Base-by-base conservation (phyloP, 345 rosid species). In the Geranium rotundifolium region DNA sequence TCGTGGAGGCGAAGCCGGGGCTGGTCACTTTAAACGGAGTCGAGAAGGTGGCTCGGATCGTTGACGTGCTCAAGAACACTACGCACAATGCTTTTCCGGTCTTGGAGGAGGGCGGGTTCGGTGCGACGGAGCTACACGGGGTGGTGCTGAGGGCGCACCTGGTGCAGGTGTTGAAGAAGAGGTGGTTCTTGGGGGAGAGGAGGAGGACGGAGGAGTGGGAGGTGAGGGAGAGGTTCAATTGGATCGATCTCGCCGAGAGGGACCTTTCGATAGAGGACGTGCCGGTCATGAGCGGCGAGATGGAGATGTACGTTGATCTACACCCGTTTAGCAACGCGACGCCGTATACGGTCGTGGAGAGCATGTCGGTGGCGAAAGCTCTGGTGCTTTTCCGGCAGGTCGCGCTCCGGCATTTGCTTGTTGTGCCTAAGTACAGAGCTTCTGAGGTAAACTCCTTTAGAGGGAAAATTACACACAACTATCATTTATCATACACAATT, bases 301-400 rank as follows among this genome's bases (percentile, higher is more conserved):
- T 91, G 98, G 84, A 85, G 30, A 89, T 87, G 96, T 85, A 79
- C 60, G 75, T 84, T 5, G 98, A 91, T 72, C 76, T 91, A 66
- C 98, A 86, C 84, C 92, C 96, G 65, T 84, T 91, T 7, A 80
- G 90, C 63, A 91, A 91, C 78, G 81, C 95, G 66, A 86, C 95
- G 1, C 96, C 98, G 59, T 87, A 78, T 76, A 86, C 92, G 0
- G 98, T 89, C 59, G 67, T 85, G 78, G 96, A 89, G 68, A 87
- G 82, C 80, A 82, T 84, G 85, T 89, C 96, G 3, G 96, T 87
- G 56, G 96, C 90, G n/a, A 91, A 89, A 76, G 96, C 98, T 55
- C 57, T 84, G 79, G 89, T 91, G 65, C 82, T 89, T 18, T 91
- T 89, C 80, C 67, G 98, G 70, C 86, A 73, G 78, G 83, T 85